phyloP scores from a whole-genome alignment of 352 stramenopile genomes.

The Blastocystis sp. region DNA sequence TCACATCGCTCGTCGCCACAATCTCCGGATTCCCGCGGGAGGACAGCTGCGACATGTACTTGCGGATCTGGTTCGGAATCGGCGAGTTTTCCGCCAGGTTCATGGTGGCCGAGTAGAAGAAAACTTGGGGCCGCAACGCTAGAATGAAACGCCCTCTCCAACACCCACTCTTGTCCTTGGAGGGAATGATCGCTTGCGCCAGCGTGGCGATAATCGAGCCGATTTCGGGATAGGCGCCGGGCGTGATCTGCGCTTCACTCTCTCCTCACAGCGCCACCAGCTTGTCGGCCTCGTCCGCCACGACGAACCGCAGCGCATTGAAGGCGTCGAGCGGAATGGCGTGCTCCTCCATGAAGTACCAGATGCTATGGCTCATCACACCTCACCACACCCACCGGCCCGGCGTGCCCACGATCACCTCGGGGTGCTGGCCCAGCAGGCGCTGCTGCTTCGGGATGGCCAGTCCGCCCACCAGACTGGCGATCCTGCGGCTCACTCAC shows the following conservation, averaged over 20 bases:
- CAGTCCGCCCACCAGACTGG: constrained; percentile 81
- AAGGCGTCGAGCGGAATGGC: constrained; percentile 76
- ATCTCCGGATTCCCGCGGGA: constrained; percentile 39
- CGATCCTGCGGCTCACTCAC: constrained; percentile 74
- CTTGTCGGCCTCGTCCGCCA: constrained; percentile 81
- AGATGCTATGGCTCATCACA: constrained; percentile 73
- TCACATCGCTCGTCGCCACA: constrained; percentile 13
- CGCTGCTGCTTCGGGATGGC: constrained; percentile 82
- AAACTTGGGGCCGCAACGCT: constrained; percentile 41
- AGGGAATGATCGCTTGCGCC: neutral
- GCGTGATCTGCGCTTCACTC: neutral
- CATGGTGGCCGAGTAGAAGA: constrained; percentile 60
- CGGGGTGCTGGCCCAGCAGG: constrained; percentile 78
- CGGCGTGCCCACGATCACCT: constrained; percentile 83
- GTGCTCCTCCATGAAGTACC: constrained; percentile 80
- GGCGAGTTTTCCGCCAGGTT: neutral
- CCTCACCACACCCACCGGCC: constrained; percentile 66
- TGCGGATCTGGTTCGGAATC: neutral
- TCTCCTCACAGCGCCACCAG: neutral
- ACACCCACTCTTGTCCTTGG: neutral
- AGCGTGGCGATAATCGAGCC: neutral
- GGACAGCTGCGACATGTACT: constrained; percentile 6
- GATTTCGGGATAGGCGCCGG: constrained; percentile 56
- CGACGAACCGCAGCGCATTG: constrained; percentile 77
- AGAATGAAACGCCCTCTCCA: neutral